phyloP scores from a whole-genome alignment of 306 rosid species.

The Lupinus albus region DNA sequence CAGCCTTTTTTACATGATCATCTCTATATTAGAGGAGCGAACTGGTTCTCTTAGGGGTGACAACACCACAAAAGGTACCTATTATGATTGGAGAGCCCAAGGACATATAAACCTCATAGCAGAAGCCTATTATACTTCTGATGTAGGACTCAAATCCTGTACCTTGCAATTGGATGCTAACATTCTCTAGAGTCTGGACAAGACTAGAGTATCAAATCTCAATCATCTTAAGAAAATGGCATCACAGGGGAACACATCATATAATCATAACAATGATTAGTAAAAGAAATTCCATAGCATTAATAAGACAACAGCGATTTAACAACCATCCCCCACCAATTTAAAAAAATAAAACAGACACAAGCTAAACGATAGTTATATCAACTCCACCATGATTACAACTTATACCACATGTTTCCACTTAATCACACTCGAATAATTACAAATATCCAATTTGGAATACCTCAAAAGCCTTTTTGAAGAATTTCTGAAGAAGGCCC shows the following conservation, averaged over 20 bases:
- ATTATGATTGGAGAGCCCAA: too few relatives aligned
- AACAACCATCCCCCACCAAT: not conserved
- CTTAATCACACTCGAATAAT: conserved; percentile 7
- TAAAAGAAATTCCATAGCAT: not conserved
- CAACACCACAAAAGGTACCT: too few relatives aligned
- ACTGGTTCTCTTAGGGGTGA: not conserved
- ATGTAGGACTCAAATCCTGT: too few relatives aligned
- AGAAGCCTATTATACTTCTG: too few relatives aligned
- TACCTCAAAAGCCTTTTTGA: conserved; percentile 91
- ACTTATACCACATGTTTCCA: conserved; percentile 1
- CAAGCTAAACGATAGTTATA: not conserved
- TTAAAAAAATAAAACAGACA: not conserved
- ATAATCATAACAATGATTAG: too few relatives aligned
- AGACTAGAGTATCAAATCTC: not conserved
- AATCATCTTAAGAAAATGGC: conserved; percentile 23
- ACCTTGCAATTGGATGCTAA: too few relatives aligned
- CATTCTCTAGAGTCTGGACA: not conserved
- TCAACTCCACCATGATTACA: conserved; percentile 2
- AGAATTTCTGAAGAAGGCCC: conserved; percentile 66
- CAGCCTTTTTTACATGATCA: not conserved
- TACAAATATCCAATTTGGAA: conserved; percentile 10
- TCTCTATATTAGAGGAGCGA: not conserved
- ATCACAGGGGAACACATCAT: conserved; percentile 1
- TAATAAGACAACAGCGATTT: conserved; percentile 2
- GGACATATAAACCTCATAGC: too few relatives aligned